phyloP scores from a whole-genome alignment of 192 early-diverging fungal genomes.

The Backusella macrospora region DNA sequence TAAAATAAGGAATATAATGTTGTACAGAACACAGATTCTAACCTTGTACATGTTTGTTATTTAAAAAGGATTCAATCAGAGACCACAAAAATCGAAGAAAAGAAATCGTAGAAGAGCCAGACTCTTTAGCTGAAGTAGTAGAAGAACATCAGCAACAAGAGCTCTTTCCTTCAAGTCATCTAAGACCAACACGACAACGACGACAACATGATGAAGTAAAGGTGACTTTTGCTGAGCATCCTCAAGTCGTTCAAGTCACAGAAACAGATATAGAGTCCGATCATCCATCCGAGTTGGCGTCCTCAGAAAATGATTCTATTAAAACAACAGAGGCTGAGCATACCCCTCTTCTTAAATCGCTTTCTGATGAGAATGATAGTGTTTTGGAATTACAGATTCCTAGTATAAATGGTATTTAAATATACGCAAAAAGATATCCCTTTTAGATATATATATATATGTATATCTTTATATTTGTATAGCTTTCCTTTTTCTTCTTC shows the following conservation, averaged over 20 bases:
- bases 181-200: neutral
- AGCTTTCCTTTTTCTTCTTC: neutral
- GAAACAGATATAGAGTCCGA: neutral
- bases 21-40: neutral
- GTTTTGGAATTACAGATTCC: neutral
- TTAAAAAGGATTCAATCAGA: neutral
- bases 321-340: neutral
- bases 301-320: conserved; percentile 7
- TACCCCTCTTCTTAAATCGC: conserved; percentile 1
- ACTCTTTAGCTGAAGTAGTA: neutral
- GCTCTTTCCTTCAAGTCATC: neutral
- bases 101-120: conserved; percentile 3
- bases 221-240: conserved; percentile 1
- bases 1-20: conserved; percentile 9
- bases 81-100: neutral
- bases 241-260: neutral
- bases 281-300: conserved; percentile 9
- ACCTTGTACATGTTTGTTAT: neutral
- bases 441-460: conserved; percentile 10
- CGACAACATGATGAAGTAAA: neutral
- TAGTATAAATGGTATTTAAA: neutral
- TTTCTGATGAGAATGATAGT: neutral
- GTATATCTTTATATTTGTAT: neutral
- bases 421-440: neutral
- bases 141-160: neutral